phyloP scores from a whole-genome alignment of 2,329 filamentous ascomycete species.

The Colletotrichum siamense region DNA sequence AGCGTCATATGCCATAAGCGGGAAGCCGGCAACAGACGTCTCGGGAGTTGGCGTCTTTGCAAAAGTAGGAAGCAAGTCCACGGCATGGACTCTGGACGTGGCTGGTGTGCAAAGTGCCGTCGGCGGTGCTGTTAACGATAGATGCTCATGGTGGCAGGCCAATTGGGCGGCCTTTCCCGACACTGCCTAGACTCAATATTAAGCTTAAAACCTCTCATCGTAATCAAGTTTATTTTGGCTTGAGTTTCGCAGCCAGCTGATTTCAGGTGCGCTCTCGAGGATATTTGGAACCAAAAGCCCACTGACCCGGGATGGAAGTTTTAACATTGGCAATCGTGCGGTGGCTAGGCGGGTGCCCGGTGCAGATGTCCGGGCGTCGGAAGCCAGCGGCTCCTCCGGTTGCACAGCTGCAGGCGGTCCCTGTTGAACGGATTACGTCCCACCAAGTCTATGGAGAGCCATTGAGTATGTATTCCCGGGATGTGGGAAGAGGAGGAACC shows the following conservation, averaged over 20 bases:
- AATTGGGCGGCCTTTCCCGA: neutral
- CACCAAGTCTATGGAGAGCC: neutral
- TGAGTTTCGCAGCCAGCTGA: neutral
- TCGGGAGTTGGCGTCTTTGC: neutral
- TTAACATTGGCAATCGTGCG: neutral
- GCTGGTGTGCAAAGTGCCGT: neutral
- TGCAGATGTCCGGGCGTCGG: neutral
- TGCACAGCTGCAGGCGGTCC: neutral
- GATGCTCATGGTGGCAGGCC: neutral
- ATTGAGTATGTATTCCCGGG: neutral
- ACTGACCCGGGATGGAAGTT: neutral
- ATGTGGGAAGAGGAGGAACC: conserved; percentile 1
- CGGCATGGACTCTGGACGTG: neutral
- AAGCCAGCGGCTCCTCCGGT: neutral
- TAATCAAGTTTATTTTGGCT: neutral
- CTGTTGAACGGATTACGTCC: neutral
- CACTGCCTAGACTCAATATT: neutral
- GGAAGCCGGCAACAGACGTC: neutral
- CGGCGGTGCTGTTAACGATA: neutral
- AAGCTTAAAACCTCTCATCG: neutral
- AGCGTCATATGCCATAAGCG: neutral
- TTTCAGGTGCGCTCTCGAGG: neutral
- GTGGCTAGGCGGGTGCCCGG: neutral
- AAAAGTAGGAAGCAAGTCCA: neutral
- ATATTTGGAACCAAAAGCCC: neutral